A percentile compares a stretch with the other conserved stretches of the same genome.
Conservation (phyloP, 2,329 filamentous ascomycete genomes). For the Fusarium torulosum region DNA sequence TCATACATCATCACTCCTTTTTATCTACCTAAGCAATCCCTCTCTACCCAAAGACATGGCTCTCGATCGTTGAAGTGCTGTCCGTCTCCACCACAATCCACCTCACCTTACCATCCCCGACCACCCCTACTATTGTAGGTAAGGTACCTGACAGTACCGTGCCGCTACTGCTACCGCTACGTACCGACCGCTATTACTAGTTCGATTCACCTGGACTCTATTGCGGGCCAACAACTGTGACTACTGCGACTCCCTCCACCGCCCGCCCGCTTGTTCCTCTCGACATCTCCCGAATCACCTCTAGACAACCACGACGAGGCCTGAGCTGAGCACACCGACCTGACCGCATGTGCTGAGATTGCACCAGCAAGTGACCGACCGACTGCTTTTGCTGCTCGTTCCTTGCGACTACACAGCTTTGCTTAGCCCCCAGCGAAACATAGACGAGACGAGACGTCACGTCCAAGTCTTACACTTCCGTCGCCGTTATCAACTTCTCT, state of each 20-base stretch:
- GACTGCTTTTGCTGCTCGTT: constrained; percentile 35
- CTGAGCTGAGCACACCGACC: constrained; percentile 37
- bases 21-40: neutral
- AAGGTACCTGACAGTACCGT: constrained; percentile 33
- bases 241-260: constrained; percentile 42
- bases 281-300: constrained; percentile 44
- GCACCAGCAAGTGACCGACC: constrained; percentile 32
- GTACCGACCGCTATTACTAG: constrained; percentile 38
- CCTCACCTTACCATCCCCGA: constrained; percentile 23
- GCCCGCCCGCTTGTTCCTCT: constrained; percentile 45
- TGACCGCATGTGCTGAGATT: constrained; percentile 32
- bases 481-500: constrained; percentile 32
- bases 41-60: constrained; percentile 35
- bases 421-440: constrained; percentile 26
- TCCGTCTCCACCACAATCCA: constrained; percentile 41
- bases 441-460: constrained; percentile 22
- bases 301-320: constrained; percentile 37
- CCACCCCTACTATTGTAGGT: constrained; percentile 23
- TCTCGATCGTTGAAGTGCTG: constrained; percentile 36
- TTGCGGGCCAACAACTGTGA: constrained; percentile 34
- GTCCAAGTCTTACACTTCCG: constrained; percentile 26
- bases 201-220: constrained; percentile 33
- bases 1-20: neutral
- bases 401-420: constrained; percentile 21
- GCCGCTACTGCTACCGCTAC: constrained; percentile 34